Evolutionary conservation across 306 rosid species (phyloP).

Genomic region (Luffa aegyptiaca): DNA sequence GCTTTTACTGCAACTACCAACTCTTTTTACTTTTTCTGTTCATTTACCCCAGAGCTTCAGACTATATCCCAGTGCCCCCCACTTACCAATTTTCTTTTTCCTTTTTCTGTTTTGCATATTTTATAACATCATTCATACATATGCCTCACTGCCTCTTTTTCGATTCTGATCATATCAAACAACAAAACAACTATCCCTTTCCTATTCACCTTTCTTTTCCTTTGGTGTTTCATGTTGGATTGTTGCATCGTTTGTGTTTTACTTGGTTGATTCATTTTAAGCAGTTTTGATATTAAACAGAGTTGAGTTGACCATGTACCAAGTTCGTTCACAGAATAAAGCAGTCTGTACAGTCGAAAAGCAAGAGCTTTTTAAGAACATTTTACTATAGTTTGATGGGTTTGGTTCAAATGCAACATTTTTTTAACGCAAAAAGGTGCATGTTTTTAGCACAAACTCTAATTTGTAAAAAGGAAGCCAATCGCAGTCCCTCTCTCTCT

Average conservation of each 20-base stretch:
- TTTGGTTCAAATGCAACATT: not conserved
- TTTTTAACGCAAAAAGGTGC: not conserved
- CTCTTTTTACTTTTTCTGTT: conserved; percentile 68
- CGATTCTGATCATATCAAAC: not conserved
- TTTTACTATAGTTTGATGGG: not conserved
- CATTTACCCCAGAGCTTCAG: conserved; percentile 25
- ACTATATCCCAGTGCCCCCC: conserved; percentile 10
- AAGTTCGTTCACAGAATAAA: not conserved
- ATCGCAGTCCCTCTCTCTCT: not conserved
- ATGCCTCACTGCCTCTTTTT: not conserved
- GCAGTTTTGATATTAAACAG: not conserved
- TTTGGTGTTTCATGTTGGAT: not conserved
- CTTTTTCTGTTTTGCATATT: not conserved
- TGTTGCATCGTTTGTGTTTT: not conserved
- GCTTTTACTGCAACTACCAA: conserved; percentile 78
- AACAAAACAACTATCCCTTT: not conserved
- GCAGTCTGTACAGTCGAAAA: not conserved
- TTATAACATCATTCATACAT: not conserved
- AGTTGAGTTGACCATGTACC: not conserved
- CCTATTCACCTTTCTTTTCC: not conserved
- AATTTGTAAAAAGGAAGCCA: not conserved
- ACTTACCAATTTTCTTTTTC: not conserved
- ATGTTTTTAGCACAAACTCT: not conserved
- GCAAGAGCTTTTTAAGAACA: not conserved
- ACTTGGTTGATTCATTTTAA: not conserved